These are phyloP conservation scores for Picea abies DNA, from an alignment of 83 land plant genomes.

Conservation along the genomic window DNA sequence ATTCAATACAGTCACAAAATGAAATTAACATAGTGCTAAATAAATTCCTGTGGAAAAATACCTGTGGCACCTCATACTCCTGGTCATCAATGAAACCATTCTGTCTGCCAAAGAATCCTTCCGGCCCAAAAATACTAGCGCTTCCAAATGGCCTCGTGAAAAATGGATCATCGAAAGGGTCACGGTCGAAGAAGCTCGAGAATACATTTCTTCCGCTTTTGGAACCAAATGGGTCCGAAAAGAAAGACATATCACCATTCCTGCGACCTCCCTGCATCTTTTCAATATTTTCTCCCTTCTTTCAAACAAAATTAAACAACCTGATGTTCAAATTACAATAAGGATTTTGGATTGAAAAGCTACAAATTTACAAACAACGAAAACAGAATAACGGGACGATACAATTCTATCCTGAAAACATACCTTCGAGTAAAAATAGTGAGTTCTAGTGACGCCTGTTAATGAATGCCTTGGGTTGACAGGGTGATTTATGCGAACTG, in stretches of 20 bases:
- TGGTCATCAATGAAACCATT: conserved; percentile 24
- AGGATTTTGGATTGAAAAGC: no score
- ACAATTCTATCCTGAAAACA: no score
- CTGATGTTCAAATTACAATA: no score
- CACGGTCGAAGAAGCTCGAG: conserved; percentile 54
- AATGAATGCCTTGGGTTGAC: no score
- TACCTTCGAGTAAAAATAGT: no score
- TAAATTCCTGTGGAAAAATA: not conserved
- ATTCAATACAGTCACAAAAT: no score
- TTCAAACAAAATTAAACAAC: no score
- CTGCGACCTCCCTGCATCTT: conserved; percentile 25
- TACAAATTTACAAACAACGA: no score
- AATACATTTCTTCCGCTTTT: conserved; percentile 27
- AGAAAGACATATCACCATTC: conserved; percentile 40
- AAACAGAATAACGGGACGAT: no score
- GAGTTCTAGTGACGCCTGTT: no score
- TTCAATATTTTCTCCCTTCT: no score
- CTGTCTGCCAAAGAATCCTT: not conserved
- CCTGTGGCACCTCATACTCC: conserved; percentile 33
- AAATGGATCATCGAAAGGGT: conserved; percentile 81
- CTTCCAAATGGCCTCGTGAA: conserved; percentile 75
- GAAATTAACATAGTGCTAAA: not conserved
- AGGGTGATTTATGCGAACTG: no score
- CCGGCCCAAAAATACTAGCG: conserved; percentile 42
- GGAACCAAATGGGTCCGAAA: conserved; percentile 32